These are phyloP conservation scores for Russula foetens DNA, from an alignment of 768 basidiomycete genomes.

Conservation along the genomic window DNA sequence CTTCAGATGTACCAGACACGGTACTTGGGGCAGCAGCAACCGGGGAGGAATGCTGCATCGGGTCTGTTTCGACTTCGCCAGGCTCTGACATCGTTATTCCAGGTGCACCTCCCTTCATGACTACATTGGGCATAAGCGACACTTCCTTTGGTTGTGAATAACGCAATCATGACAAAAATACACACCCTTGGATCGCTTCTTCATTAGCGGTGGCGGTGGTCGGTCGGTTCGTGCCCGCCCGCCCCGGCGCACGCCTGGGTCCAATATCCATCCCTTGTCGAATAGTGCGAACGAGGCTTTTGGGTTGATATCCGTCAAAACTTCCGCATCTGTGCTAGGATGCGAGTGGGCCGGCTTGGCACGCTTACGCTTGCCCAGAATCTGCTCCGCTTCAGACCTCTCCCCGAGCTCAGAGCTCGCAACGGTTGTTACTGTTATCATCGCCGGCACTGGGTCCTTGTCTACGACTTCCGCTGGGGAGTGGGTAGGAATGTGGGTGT, in stretches of 20 bases:
- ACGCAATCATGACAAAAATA: constrained; percentile 36
- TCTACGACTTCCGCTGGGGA: not conserved
- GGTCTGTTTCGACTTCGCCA: not conserved
- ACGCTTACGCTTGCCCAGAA: constrained; percentile 17
- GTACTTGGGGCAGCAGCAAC: not conserved
- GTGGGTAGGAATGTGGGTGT: constrained; percentile 37
- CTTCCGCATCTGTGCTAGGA: constrained; percentile 38
- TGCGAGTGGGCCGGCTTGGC: constrained; percentile 19
- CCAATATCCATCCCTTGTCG: constrained; percentile 83
- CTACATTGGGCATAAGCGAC: not conserved
- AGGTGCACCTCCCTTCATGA: not conserved
- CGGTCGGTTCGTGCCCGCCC: constrained; percentile 43
- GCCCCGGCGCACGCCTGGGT: constrained; percentile 60
- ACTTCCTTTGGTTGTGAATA: constrained; percentile 5
- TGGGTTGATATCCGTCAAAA: constrained; percentile 66
- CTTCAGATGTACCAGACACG: not conserved
- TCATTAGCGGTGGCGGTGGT: constrained; percentile 38
- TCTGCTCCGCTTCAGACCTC: not conserved
- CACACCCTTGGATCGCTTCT: constrained; percentile 34
- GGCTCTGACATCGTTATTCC: not conserved
- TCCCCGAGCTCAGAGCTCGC: not conserved
- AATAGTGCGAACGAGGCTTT: constrained; percentile 73
- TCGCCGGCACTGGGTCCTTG: not conserved
- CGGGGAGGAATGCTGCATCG: not conserved
- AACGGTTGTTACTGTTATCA: not conserved